Percentiles rank a stretch among this genome's conserved stretches.
Evolutionary conservation across 2,329 filamentous ascomycete species (phyloP).

Genomic region (Phialophora expanda): DNA sequence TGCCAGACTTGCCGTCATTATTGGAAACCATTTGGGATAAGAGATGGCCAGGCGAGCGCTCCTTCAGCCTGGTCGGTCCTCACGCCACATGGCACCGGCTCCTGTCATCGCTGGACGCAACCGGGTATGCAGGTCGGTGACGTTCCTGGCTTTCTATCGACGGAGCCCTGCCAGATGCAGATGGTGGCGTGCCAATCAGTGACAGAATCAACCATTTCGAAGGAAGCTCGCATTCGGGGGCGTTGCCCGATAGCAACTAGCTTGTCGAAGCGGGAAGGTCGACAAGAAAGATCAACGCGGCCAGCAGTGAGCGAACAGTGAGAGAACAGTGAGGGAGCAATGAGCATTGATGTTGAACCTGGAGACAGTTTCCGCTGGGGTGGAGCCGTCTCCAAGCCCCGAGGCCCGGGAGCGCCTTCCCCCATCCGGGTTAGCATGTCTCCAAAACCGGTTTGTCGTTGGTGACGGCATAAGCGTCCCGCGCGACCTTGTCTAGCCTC

Average conservation of each 20-base stretch:
- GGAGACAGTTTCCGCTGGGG: constrained; percentile 25
- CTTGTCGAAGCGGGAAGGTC: constrained; percentile 9
- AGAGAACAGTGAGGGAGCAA: neutral
- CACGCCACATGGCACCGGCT: constrained; percentile 33
- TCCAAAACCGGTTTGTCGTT: constrained; percentile 32
- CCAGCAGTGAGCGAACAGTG: neutral
- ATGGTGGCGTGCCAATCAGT: constrained; percentile 28
- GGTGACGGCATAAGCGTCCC: constrained; percentile 17
- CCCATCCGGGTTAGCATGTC: neutral
- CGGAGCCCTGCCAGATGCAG: constrained; percentile 32
- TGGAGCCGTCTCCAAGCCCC: constrained; percentile 11
- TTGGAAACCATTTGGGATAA: constrained; percentile 5
- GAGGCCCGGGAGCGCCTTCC: neutral
- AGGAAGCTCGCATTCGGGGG: constrained; percentile 15
- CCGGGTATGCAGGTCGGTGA: constrained; percentile 26
- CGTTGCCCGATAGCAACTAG: constrained; percentile 19
- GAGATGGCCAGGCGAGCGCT: constrained; percentile 11
- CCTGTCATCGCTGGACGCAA: constrained; percentile 5
- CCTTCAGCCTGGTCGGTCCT: constrained; percentile 9
- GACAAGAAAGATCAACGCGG: neutral
- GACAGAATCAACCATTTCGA: constrained; percentile 19
- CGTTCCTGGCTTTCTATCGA: constrained; percentile 33
- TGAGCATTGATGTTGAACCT: constrained; percentile 6
- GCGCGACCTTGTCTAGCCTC: constrained; percentile 15
- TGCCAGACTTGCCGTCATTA: constrained; percentile 28